Percentiles rank a stretch among this genome's conserved stretches.
Evolutionary conservation across 2,329 filamentous ascomycete species (phyloP).

Genomic region (Keithomyces neogunnii): DNA sequence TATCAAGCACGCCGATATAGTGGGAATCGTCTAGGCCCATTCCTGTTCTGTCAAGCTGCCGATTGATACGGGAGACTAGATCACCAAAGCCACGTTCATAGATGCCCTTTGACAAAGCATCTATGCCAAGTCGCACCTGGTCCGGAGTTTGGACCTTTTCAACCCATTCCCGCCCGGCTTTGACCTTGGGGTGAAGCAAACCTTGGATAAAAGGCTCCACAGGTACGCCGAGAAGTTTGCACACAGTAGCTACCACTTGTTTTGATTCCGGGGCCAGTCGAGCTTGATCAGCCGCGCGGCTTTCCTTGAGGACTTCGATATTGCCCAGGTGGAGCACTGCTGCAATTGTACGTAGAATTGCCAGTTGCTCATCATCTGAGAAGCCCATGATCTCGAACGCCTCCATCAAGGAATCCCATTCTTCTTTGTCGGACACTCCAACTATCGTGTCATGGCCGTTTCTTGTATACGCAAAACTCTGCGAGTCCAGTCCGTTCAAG

Average conservation of each 20-base stretch:
- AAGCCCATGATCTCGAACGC: constrained; percentile 95
- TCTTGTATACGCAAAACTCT: constrained; percentile 86
- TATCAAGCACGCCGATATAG: constrained; percentile 97
- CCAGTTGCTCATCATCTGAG: constrained; percentile 69
- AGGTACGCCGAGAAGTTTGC: constrained; percentile 74
- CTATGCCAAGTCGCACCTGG: constrained; percentile 81
- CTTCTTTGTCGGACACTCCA: constrained; percentile 81
- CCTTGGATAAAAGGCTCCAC: constrained; percentile 80
- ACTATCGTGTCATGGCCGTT: constrained; percentile 86
- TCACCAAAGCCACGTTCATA: constrained; percentile 95
- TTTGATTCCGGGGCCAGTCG: constrained; percentile 68
- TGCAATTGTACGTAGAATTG: constrained; percentile 80
- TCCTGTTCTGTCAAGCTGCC: constrained; percentile 78
- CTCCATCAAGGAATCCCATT: constrained; percentile 86
- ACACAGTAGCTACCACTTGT: constrained; percentile 68
- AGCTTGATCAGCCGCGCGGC: constrained; percentile 83
- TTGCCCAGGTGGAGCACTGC: constrained; percentile 92
- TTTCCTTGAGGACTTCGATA: constrained; percentile 82
- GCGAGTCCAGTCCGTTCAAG: constrained; percentile 64
- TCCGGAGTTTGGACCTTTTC: constrained; percentile 97
- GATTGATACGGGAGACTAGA: constrained; percentile 84
- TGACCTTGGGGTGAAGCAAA: constrained; percentile 84
- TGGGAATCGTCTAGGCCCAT: constrained; percentile 79
- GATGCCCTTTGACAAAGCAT: constrained; percentile 92
- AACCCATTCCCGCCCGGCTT: constrained; percentile 95